Evolutionary conservation across 768 basidiomycete species (phyloP), one percentile per base, ranked within the genome.

Genomic region (Phylloporus arenicola): DNA sequence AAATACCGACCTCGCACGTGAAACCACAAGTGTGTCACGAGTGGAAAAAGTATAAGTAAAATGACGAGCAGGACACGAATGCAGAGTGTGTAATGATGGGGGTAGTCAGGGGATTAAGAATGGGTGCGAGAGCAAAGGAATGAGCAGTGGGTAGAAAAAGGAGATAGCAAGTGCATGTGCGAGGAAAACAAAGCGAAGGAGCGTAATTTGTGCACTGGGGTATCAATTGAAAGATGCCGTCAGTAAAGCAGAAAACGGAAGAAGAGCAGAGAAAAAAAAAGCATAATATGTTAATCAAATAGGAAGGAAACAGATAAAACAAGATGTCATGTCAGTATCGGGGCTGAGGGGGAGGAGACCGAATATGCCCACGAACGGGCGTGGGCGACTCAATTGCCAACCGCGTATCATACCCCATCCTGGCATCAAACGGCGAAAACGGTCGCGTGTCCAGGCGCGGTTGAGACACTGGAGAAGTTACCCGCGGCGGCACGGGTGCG

Each of bases 371-470:
- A n/a, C 38, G 48, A 4, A 39, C 11, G 39, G 59, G 48, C 1
- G 16, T 9, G 6, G 60, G 54, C 4, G 53, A 45, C 25, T 6
- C 47, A 12, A 63, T 11, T 2, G 25, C 41, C 8, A 27, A 12
- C 8, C 54, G 41, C 8, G 42, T 9, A 9, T 63, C 58, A 17
- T 61, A 55, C 31, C 55, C 55, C 11, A 59, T 17, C n/a, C 65
- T 70, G 7, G 69, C 54, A 16, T 65, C 62, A 57, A 81, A 78
- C 2, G 79, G 77, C 2, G 76, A 75, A 57, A 80, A 78, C 6
- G 78, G 74, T 37, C 70, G 65, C 33, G 75, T 58, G 29, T 75
- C 72, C 53, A 76, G 39, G 13, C 48, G 57, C 12, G 57, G 27
- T 8, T 60, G 43, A 20, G 44, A 19, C 19, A 38, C 13, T 0